These are phyloP conservation scores for Phytopythium delawarense DNA, from an alignment of 352 stramenopile species.

Conservation along the genomic window DNA sequence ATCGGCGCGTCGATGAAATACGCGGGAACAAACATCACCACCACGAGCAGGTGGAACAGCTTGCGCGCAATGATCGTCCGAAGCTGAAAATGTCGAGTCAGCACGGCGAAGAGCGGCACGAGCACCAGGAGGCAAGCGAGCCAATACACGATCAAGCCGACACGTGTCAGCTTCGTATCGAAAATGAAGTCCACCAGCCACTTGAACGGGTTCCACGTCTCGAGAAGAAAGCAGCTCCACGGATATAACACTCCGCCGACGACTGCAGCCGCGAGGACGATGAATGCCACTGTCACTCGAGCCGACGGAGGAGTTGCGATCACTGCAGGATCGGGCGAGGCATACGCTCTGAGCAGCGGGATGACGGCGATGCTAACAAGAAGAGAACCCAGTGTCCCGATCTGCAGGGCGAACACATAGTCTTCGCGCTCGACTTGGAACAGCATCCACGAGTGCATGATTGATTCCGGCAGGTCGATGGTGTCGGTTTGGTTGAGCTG, in stretches of 20 bases:
- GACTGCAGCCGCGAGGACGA: constrained; percentile 23
- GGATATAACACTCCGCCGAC: constrained; percentile 43
- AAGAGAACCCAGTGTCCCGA: constrained; percentile 47
- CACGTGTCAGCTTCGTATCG: constrained; percentile 18
- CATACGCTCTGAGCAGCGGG: constrained; percentile 41
- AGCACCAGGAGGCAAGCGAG: constrained; percentile 39
- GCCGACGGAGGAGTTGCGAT: constrained; percentile 31
- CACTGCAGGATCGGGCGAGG: constrained; percentile 31
- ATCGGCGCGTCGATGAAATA: constrained; percentile 48
- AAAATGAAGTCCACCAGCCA: constrained; percentile 57
- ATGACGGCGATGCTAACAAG: constrained; percentile 42
- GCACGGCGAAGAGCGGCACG: constrained; percentile 46
- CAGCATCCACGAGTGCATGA: constrained; percentile 24
- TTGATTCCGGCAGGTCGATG: constrained; percentile 8
- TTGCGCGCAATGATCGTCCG: constrained; percentile 76
- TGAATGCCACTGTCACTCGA: constrained; percentile 21
- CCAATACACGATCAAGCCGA: constrained; percentile 57
- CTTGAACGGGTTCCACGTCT: constrained; percentile 48
- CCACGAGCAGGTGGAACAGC: constrained; percentile 76
- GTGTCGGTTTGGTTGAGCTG: constrained; percentile 23
- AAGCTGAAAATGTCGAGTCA: constrained; percentile 31
- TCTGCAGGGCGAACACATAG: constrained; percentile 49
- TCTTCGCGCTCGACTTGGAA: constrained; percentile 30
- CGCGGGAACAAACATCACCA: constrained; percentile 74
- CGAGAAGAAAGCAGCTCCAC: constrained; percentile 63